Evolutionary conservation across 2,329 filamentous ascomycete genomes (phyloP), one percentile per base, ranked within the genome.

Genomic region (Botryotinia narcissicola): DNA sequence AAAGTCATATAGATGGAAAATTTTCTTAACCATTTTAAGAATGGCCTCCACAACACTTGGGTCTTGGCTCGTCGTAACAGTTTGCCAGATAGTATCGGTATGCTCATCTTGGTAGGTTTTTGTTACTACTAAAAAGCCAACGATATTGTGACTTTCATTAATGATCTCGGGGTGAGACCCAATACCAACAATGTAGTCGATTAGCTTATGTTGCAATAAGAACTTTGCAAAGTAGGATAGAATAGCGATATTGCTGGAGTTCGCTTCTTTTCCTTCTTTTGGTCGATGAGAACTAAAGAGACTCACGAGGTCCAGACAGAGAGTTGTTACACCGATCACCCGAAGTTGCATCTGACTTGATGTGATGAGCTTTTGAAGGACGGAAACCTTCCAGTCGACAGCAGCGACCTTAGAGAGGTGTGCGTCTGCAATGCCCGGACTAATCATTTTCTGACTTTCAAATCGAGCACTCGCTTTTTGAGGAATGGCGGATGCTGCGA

Each of bases 91-190:
- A 25, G 89, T 87, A 79, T 97, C 92, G 1, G 93, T 93, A 79
- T 97, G 92, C 32, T 87, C 83, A 48, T 89, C 82, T 0, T 87
- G 89, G 82, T 95, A 97, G 22, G 89, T 91, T 71, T 87, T 86
- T 0, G 93, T 96, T 22, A 96, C 92, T 35, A 94, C 88, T 70
- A 98, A 85, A 79, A 98, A 98, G 0, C 93, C 93, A 66, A 98
- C 86, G 71, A 98, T 92, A 76, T 97, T 97, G 59, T 88, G 87
- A 79, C 93, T 93, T 77, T 94, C 90, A 51, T 88, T 86, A 32
- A 97, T 96, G 71, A 98, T 89, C 80, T 97, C 94, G 1, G 95
- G 94, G 79, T 98, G 96, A 46, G 95, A 98, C 73, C 94, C 94
- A 22, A 95, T 90, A 2, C 95, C 93, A 70, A 98, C 88, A 63